These are phyloP conservation scores for Caryopteris hybrid DNA, from an alignment of 305 asterid species.

Conservation along the genomic window DNA sequence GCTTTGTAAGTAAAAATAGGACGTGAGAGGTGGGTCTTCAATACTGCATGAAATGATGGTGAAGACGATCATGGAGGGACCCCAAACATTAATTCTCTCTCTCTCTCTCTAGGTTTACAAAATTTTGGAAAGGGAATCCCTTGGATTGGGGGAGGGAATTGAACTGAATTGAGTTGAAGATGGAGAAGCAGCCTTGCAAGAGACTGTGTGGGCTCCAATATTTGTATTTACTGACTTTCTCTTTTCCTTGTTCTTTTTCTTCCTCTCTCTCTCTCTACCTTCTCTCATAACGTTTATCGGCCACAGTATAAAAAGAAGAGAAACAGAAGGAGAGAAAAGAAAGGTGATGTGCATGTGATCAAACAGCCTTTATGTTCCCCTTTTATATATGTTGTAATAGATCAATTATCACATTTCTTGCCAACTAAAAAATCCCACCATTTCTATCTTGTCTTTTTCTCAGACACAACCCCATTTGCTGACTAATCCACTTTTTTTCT, in stretches of 20 bases:
- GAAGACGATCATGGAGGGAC: conserved; percentile 65
- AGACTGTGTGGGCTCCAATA: conserved; percentile 38
- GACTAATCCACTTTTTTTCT: neutral
- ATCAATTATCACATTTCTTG: too few relatives aligned
- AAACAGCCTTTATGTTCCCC: conserved; percentile 89
- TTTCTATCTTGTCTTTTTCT: conserved; percentile 40
- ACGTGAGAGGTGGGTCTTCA: too few relatives aligned
- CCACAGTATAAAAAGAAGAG: conserved; percentile 78
- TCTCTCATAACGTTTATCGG: too few relatives aligned
- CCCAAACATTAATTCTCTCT: conserved; percentile 16
- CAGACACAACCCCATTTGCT: conserved; percentile 2
- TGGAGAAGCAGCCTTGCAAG: conserved; percentile 40
- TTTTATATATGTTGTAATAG: conserved; percentile 25
- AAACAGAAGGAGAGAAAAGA: conserved; percentile 53
- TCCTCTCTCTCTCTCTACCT: too few relatives aligned
- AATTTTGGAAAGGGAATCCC: conserved; percentile 36
- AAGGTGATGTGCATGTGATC: conserved; percentile 78
- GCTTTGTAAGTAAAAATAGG: conserved; percentile 40
- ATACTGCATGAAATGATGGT: conserved; percentile 62
- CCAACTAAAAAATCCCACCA: too few relatives aligned
- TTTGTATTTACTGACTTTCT: conserved; percentile 27
- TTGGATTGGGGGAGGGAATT: conserved; percentile 47
- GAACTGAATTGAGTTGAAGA: conserved; percentile 22
- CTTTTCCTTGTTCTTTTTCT: neutral
- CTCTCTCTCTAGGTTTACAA: neutral